Percentiles rank a stretch among this genome's conserved stretches.
Conservation (phyloP, 345 rosid genomes). For the Gossypium thurberi region DNA sequence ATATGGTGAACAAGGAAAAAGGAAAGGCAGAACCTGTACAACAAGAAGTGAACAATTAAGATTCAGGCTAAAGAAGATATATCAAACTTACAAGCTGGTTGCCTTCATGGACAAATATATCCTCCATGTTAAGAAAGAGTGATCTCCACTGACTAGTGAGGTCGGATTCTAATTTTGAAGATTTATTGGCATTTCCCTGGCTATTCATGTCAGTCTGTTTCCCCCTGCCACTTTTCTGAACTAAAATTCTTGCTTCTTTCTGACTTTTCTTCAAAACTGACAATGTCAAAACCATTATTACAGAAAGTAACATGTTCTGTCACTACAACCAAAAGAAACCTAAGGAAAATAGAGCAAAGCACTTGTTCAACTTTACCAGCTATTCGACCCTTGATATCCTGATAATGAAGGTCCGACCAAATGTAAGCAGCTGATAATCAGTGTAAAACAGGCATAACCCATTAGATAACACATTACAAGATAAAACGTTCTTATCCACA, state of each 20-base stretch:
- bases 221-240: conserved; percentile 40
- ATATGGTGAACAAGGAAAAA: background rate
- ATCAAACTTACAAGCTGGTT: conserved; percentile 62
- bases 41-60: background rate
- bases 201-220: conserved; percentile 32
- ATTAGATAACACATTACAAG: background rate
- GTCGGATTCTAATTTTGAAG: conserved; percentile 47
- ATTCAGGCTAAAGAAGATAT: background rate
- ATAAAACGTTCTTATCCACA: background rate
- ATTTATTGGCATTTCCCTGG: conserved; percentile 31
- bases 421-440: conserved; percentile 71
- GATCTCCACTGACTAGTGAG: conserved; percentile 69
- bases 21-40: too few relatives aligned
- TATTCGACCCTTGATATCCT: conserved; percentile 77
- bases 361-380: conserved; percentile 37
- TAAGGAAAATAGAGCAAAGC: conserved; percentile 3
- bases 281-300: background rate
- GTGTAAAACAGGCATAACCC: conserved; percentile 11
- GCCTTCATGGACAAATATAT: conserved; percentile 55
- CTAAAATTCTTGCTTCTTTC: conserved; percentile 58
- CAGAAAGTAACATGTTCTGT: background rate
- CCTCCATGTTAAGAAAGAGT: conserved; percentile 78
- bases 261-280: conserved; percentile 76
- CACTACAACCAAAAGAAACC: background rate
- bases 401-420: conserved; percentile 89